These are phyloP conservation scores for Pseudopithomyces maydicus DNA, from an alignment of 2,329 filamentous ascomycete genomes.

Conservation along the genomic window DNA sequence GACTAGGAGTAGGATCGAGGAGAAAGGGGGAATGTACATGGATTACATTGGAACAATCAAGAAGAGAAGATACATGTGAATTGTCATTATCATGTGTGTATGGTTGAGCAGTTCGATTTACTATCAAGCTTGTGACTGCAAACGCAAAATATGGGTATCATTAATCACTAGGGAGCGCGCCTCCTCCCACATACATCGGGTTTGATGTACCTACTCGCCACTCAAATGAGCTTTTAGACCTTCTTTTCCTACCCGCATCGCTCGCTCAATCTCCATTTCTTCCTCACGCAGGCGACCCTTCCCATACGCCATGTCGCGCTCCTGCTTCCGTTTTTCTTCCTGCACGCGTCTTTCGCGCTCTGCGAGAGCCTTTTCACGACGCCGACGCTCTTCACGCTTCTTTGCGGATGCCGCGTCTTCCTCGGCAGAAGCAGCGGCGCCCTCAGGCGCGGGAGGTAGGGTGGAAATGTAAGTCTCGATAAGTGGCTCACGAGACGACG, in stretches of 20 bases:
- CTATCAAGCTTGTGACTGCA: not conserved
- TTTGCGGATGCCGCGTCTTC: conserved; percentile 57
- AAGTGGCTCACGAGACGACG: conserved; percentile 65
- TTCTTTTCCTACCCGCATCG: conserved; percentile 71
- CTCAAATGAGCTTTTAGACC: conserved; percentile 66
- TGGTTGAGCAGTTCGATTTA: too few relatives aligned
- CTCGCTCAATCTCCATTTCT: conserved; percentile 69
- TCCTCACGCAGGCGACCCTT: conserved; percentile 68
- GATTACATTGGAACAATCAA: too few relatives aligned
- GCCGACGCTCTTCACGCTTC: conserved; percentile 39
- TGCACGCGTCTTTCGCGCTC: conserved; percentile 67
- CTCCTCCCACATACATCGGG: not conserved
- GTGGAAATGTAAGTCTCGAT: conserved; percentile 70
- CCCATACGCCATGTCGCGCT: conserved; percentile 63
- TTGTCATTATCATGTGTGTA: too few relatives aligned
- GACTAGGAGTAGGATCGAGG: too few relatives aligned
- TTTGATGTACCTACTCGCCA: not conserved
- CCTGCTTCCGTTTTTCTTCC: conserved; percentile 66
- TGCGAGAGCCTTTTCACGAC: conserved; percentile 69
- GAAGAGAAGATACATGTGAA: too few relatives aligned
- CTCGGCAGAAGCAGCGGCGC: conserved; percentile 48
- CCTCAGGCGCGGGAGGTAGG: conserved; percentile 63
- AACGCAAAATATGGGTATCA: not conserved
- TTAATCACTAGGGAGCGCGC: not conserved
- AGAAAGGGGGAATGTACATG: too few relatives aligned